Base-by-base conservation (phyloP, 108 stramenopile species). In the Nannochloropsis gaditana region DNA sequence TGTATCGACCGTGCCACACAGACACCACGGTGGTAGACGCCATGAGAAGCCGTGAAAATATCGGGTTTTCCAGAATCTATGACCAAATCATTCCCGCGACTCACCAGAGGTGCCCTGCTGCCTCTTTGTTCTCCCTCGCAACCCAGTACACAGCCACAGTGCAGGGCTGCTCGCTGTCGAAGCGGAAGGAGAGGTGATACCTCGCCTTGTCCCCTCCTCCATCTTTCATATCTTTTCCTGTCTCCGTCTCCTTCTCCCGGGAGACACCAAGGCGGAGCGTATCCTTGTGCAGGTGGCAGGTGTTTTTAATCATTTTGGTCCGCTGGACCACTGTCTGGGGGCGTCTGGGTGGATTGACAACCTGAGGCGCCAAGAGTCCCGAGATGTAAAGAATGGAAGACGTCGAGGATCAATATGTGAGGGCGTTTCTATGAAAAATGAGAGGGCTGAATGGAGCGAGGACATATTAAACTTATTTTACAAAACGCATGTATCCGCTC, bases 111-210 rank as follows among this genome's bases (percentile, higher is more conserved):
- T n/a, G 3, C 4, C 59, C 59, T 73, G 59, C 59, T n/a, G 15
- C 59, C 19, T 73, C 59, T n/a, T 73, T 73, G 19, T n/a, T n/a
- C 59, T 73, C 59, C 4, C 19, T 73, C n/a, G 59, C 59, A n/a
- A 73, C 59, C 59, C 59, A 73, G 8, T 6, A 73, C 59, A 73
- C 59, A n/a, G 59, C 59, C 59, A 73, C 59, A 3, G 15, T 73
- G 59, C 59, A 73, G 19, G 59, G 59, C 59, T n/a, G 19, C 4
- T 4, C 8, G n/a, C 19, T n/a, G n/a, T 73, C 59, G n/a, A 73
- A 73, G 19, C 59, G 3, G 59, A 73, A 73, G 59, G 59, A 73
- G 59, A 73, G 59, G 59, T 73, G 59, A n/a, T n/a, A 73, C 59
- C 59, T 73, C 31, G 31, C 31, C 31, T 31, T 31, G 31, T 31